Evolutionary conservation across 257 asterid genomes (phyloP), one percentile per base, ranked within the genome.

Genomic region (Voacanga thouarsii): DNA sequence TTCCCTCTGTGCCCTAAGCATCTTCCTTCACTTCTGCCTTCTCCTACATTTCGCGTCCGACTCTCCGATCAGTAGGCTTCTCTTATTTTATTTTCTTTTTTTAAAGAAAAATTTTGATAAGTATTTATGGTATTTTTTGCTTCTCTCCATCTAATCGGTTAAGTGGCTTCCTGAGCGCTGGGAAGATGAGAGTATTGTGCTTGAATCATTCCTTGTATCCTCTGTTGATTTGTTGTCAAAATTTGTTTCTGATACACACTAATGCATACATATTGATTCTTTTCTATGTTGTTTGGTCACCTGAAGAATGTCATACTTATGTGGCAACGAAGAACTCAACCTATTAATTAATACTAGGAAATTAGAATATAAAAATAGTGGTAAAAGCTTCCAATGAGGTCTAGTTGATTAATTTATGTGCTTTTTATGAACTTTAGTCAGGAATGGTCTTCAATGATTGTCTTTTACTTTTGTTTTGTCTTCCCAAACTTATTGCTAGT

Each of bases 151-250:
- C 30, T 57, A 64, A n/a, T 26, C 51, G 47, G 68, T 7, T 61
- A 33, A 64, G 45, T 28, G 72, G 8, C 63, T 66, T 51, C 26
- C 49, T 55, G 74, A 28, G 28, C 7, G 68, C 59, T 72, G 56
- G 78, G 64, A 73, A 61, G 73, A 12, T 72, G 30, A 6, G 56
- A 39, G n/a, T 24, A 18, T 68, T 70, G 73, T 60, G 75, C 59
- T 65, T 37, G 66, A 53, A 18, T 53, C 12, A 59, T 44, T 75
- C 68, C 74, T 60, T 63, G 79, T 77, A 82, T 65, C 75, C 64
- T 72, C 71, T 81, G 47, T 56, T 72, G 72, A 70, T 33, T 77
- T 43, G 50, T 39, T 10, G 47, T 77, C 14, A 33, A 53, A 47
- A 41, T 43, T 39, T 79, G 56, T 56, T 65, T 53, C 51, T 47